phyloP scores from a whole-genome alignment of 176 grass and related monocot species.

The Tillandsia leiboldiana region DNA sequence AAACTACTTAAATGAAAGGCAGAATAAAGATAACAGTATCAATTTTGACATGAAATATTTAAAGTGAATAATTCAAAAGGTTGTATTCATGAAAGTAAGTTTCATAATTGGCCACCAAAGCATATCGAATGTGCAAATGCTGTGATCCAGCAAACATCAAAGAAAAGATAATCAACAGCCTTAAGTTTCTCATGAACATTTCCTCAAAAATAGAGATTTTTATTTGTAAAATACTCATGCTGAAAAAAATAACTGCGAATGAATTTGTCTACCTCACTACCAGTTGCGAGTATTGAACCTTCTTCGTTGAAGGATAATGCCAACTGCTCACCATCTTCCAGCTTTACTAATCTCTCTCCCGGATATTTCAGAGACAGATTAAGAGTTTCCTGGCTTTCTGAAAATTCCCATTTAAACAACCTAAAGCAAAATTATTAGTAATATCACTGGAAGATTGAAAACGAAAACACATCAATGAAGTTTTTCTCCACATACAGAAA shows the following conservation, averaged over 20 bases:
- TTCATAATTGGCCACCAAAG: too few species aligned
- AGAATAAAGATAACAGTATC: too few species aligned
- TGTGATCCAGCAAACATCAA: too few species aligned
- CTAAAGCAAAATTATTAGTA: slow-evolving; percentile 33
- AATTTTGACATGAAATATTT: too few species aligned
- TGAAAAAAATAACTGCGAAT: not conserved
- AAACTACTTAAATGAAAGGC: not conserved
- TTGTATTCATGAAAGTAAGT: too few species aligned
- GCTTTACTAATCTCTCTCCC: slow-evolving; percentile 31
- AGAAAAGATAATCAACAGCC: not conserved
- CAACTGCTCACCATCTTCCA: slow-evolving; percentile 67
- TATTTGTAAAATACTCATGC: not conserved
- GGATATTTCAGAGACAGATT: slow-evolving; percentile 40
- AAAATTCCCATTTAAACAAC: slow-evolving; percentile 57
- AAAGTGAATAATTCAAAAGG: too few species aligned
- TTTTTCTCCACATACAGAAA: not conserved
- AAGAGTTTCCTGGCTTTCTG: slow-evolving; percentile 21
- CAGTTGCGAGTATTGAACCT: slow-evolving; percentile 73
- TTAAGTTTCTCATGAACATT: not conserved
- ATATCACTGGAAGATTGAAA: not conserved
- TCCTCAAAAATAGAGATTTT: not conserved
- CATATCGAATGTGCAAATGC: too few species aligned
- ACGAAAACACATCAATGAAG: not conserved
- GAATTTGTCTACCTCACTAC: slow-evolving; percentile 53
- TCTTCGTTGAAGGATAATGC: slow-evolving; percentile 60